Base-by-base conservation (phyloP, 805 yeast species). In the Candida orba region DNA sequence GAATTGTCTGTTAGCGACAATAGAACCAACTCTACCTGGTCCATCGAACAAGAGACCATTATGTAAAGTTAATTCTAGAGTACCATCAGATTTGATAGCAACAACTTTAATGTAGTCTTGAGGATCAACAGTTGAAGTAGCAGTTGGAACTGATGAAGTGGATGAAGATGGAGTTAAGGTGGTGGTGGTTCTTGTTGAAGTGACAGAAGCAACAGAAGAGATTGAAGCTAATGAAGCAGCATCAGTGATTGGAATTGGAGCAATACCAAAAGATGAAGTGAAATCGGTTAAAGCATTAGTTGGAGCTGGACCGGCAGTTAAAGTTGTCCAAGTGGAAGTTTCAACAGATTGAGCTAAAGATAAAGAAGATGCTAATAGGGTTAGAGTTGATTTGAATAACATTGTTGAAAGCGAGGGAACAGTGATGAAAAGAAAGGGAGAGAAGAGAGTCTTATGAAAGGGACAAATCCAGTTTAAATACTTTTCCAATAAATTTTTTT, bases 261-360 rank as follows among this genome's bases (percentile, higher is more conserved):
- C 40, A 45, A 68, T 45, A 38, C 51, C 53, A 27, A 51, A 75
- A 43, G 84, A 84, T 34, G 81, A 81, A 45, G 59, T 55, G 18
- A 72, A 50, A 25, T 78, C 68, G 27, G 69, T 51, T 14, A 43
- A 23, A 6, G 54, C 49, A 41, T 34, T 38, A 12, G 76, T 61
- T 48, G 74, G 70, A 36, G 75, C 62, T 49, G 76, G 63, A 39
- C 72, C 58, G 40, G 57, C 53, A 20, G 54, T 44, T 25, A 51
- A 36, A 22, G 53, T 49, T 32, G 45, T 34, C 50, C 49, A 49
- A 18, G 37, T 18, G 6, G 39, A 37, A 14, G 17, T 27, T 27
- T 27, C 29, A 27, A 27, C 29, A 27, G 29, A 27, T 10, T 27
- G 29, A 27, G 29, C 29, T 27, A 27, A 27, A 10, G 29, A 27